Percentiles rank a stretch among this genome's conserved stretches.
Conservation (phyloP, 1,284 basidiomycete genomes). For the Rhodotorula sp. region DNA sequence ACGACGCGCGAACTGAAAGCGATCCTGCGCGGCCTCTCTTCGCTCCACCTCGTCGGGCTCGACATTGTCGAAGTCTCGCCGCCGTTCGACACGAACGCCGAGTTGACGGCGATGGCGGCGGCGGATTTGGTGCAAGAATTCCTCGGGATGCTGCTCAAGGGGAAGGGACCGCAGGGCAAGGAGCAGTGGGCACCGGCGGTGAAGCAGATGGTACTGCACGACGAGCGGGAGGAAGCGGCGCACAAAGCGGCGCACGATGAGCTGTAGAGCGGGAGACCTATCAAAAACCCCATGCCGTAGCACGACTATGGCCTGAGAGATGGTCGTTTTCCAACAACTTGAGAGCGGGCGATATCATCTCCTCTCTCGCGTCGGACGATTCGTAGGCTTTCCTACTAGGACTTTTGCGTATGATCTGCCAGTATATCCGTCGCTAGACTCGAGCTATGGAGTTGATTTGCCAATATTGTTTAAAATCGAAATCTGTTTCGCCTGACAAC, state of each 20-base stretch:
- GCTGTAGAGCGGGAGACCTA: slow-evolving; percentile 2
- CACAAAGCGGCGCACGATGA: slow-evolving; percentile 16
- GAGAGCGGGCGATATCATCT: too few relatives aligned
- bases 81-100: slow-evolving; percentile 43
- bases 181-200: slow-evolving; percentile 21
- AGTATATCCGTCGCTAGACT: too few relatives aligned
- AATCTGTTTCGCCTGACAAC: too few relatives aligned
- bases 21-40: slow-evolving; percentile 51
- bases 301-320: too few relatives aligned
- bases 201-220: slow-evolving; percentile 9
- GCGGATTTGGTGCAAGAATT: slow-evolving; percentile 43
- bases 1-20: slow-evolving; percentile 53
- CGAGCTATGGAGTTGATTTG: too few relatives aligned
- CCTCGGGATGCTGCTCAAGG: slow-evolving; percentile 38
- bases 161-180: slow-evolving; percentile 10
- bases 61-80: slow-evolving; percentile 53
- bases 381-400: too few relatives aligned
- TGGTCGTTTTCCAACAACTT: too few relatives aligned
- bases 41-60: slow-evolving; percentile 52
- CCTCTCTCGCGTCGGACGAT: too few relatives aligned
- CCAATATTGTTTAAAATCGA: too few relatives aligned
- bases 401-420: too few relatives aligned
- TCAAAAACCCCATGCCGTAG: too few relatives aligned
- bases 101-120: slow-evolving; percentile 41
- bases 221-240: slow-evolving; percentile 1